Conservation (phyloP, 2,329 filamentous ascomycete genomes). For the Aspergillus transmontanensis region DNA sequence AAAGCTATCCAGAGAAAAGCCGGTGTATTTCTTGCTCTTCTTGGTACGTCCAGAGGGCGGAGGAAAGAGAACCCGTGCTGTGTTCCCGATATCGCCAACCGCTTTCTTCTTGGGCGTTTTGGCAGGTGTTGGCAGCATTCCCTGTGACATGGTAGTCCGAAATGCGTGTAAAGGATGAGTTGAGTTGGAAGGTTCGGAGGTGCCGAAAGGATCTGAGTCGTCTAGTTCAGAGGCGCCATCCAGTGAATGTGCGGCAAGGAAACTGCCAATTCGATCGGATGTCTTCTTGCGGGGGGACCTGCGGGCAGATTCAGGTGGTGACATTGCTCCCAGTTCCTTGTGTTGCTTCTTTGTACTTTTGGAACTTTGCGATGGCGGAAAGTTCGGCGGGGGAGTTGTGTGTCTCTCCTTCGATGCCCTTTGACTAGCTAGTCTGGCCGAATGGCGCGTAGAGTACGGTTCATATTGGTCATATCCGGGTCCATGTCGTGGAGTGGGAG, state of each 20-base stretch:
- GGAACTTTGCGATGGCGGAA: slow-evolving; percentile 23
- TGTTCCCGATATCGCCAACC: slow-evolving; percentile 46
- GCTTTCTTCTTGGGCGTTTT: slow-evolving; percentile 64
- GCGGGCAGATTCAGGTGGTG: slow-evolving; percentile 32
- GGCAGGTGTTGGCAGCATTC: slow-evolving; percentile 62
- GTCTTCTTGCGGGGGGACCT: slow-evolving; percentile 32
- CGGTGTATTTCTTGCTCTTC: slow-evolving; percentile 49
- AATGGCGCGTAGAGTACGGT: slow-evolving; percentile 44
- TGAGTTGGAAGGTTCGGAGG: slow-evolving; percentile 23
- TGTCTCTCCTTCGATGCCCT: slow-evolving; percentile 29
- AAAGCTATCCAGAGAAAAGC: slow-evolving; percentile 50
- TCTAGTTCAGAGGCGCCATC: slow-evolving; percentile 19
- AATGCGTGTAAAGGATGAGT: slow-evolving; percentile 26
- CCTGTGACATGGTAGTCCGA: slow-evolving; percentile 35
- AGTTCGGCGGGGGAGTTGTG: slow-evolving; percentile 35
- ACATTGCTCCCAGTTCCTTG: slow-evolving; percentile 27
- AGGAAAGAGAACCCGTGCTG: slow-evolving; percentile 59
- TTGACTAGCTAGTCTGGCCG: slow-evolving; percentile 42
- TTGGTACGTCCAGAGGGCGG: slow-evolving; percentile 51
- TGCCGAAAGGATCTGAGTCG: slow-evolving; percentile 27
- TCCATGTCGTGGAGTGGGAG: slow-evolving; percentile 50
- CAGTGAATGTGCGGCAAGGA: slow-evolving; percentile 22
- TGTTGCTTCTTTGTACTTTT: slow-evolving; percentile 27
- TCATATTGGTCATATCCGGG: slow-evolving; percentile 46
- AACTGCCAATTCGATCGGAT: slow-evolving; percentile 16